Conservation (phyloP, 2,329 filamentous ascomycete species). For the Teratosphaeria epicoccoides region DNA sequence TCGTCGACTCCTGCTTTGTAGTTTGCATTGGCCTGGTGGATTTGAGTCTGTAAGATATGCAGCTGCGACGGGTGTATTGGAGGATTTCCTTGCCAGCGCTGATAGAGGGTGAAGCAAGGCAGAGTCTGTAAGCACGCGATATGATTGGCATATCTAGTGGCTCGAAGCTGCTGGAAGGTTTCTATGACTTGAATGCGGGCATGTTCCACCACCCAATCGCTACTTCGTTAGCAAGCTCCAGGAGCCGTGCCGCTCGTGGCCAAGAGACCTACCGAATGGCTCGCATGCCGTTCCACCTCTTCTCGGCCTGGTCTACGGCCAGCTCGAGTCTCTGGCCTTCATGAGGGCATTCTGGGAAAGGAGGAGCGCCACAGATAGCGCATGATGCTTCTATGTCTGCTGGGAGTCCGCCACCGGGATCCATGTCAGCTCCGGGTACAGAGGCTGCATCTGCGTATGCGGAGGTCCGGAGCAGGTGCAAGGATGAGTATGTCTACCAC, state of each 20-base stretch:
- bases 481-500: too few species aligned
- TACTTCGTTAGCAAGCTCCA: slow-evolving; percentile 11
- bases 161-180: slow-evolving; percentile 32
- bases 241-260: neutral
- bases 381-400: slow-evolving; percentile 23
- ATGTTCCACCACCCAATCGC: slow-evolving; percentile 38
- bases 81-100: slow-evolving; percentile 35
- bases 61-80: slow-evolving; percentile 33
- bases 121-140: slow-evolving; percentile 34
- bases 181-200: slow-evolving; percentile 35
- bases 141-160: slow-evolving; percentile 32
- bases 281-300: slow-evolving; percentile 20
- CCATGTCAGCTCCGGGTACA: neutral
- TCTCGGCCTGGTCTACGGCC: slow-evolving; percentile 23
- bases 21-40: slow-evolving; percentile 52
- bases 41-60: slow-evolving; percentile 38
- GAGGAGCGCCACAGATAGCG: slow-evolving; percentile 26
- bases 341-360: slow-evolving; percentile 24
- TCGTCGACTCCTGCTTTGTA: slow-evolving; percentile 67
- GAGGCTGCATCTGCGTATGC: neutral
- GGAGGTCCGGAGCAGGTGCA: too few species aligned
- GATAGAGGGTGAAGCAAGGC: slow-evolving; percentile 37
- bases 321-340: slow-evolving; percentile 24
- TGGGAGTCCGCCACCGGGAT: neutral
- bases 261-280: slow-evolving; percentile 18